Conservation (phyloP, 1,284 basidiomycete genomes). For the Cryptococcus sp. region DNA sequence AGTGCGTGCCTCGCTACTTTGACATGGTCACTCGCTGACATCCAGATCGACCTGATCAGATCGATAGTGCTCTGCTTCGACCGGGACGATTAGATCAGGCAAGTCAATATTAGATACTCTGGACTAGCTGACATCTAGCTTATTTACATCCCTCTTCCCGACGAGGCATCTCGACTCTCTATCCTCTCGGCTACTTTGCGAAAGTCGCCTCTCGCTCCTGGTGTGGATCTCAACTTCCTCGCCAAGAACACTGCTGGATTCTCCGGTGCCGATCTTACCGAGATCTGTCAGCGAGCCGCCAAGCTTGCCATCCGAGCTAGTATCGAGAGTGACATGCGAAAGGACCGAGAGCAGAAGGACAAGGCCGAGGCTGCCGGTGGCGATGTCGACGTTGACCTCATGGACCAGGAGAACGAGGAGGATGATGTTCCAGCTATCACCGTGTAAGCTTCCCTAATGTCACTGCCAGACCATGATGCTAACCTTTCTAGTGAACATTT, state of each 20-base stretch:
- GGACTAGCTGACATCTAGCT: slow-evolving; percentile 53
- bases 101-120: slow-evolving; percentile 8
- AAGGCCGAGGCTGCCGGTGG: slow-evolving; percentile 72
- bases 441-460: slow-evolving; percentile 48
- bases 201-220: slow-evolving; percentile 83
- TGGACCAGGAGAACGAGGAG: slow-evolving; percentile 56
- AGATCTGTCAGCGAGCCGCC: slow-evolving; percentile 96
- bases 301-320: slow-evolving; percentile 84
- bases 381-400: slow-evolving; percentile 63
- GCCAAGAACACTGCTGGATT: slow-evolving; percentile 94
- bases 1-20: slow-evolving; percentile 45
- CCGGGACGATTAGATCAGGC: slow-evolving; percentile 87
- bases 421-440: slow-evolving; percentile 98
- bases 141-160: slow-evolving; percentile 90
- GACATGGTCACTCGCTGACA: slow-evolving; percentile 1
- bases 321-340: slow-evolving; percentile 88
- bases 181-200: slow-evolving; percentile 89
- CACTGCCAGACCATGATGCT: not conserved
- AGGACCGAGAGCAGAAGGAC: slow-evolving; percentile 72
- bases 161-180: slow-evolving; percentile 83
- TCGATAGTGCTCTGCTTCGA: slow-evolving; percentile 92
- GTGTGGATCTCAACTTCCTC: slow-evolving; percentile 82
- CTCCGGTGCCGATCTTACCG: slow-evolving; percentile 98
- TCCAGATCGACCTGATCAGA: slow-evolving; percentile 91
- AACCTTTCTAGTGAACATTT: slow-evolving; percentile 67